Conservation (phyloP, 371 early-diverging fungal species). For the Mortierella sp. region DNA sequence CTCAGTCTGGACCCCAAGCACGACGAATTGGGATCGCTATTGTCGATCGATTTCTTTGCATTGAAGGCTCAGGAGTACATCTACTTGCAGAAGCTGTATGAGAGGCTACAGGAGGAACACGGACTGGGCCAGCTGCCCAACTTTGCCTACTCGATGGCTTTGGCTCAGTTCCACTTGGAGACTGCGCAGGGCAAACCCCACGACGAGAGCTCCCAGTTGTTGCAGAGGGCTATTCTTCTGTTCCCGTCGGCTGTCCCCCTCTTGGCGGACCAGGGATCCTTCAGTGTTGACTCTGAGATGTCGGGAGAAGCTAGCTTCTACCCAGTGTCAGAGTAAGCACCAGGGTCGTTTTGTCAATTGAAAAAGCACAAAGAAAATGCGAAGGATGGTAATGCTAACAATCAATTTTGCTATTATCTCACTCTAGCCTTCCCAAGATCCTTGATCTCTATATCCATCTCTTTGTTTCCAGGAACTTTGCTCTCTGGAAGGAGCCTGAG, state of each 20-base stretch:
- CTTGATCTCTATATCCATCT: slow-evolving; percentile 66
- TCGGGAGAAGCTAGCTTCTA: slow-evolving; percentile 40
- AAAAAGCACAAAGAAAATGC: neutral
- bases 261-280: slow-evolving; percentile 59
- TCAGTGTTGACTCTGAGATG: slow-evolving; percentile 56
- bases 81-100: slow-evolving; percentile 73
- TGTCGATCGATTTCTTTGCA: slow-evolving; percentile 89
- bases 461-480: slow-evolving; percentile 70
- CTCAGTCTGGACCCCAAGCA: slow-evolving; percentile 77
- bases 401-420: neutral
- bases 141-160: slow-evolving; percentile 82
- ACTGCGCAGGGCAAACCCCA: slow-evolving; percentile 45
- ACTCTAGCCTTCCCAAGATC: slow-evolving; percentile 44
- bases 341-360: neutral
- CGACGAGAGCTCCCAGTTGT: slow-evolving; percentile 61
- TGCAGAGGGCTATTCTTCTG: slow-evolving; percentile 75
- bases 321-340: slow-evolving; percentile 55
- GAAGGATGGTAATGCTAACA: neutral
- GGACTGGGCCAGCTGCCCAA: slow-evolving; percentile 72
- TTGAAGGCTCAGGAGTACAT: slow-evolving; percentile 81
- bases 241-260: slow-evolving; percentile 62
- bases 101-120: slow-evolving; percentile 24
- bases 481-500: slow-evolving; percentile 84
- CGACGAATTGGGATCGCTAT: slow-evolving; percentile 83
- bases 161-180: slow-evolving; percentile 80